These are phyloP conservation scores for Claviceps sp. DNA, from an alignment of 2,329 filamentous ascomycete genomes.

Conservation along the genomic window DNA sequence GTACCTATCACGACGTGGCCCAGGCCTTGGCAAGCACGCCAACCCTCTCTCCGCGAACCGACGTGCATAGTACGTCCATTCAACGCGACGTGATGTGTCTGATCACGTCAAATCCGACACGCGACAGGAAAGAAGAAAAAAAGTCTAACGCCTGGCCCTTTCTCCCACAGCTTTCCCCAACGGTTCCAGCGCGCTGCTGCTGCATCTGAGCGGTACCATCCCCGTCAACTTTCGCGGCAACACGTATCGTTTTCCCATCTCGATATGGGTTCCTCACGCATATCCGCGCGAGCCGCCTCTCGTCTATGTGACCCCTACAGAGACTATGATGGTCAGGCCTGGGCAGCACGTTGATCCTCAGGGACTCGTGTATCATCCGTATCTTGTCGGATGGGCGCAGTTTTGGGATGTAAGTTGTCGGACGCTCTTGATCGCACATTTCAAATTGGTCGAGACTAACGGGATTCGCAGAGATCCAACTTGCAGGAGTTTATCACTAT, in stretches of 20 bases:
- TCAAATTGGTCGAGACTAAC: background rate
- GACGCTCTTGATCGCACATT: background rate
- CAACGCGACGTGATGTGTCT: background rate
- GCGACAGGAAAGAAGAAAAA: constrained; percentile 2
- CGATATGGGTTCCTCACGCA: constrained; percentile 82
- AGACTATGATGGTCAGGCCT: constrained; percentile 77
- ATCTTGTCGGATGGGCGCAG: constrained; percentile 76
- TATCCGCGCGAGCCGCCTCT: constrained; percentile 81
- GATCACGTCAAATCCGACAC: background rate
- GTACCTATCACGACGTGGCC: constrained; percentile 84
- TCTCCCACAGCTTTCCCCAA: constrained; percentile 64
- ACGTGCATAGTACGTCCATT: constrained; percentile 70
- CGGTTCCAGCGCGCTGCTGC: constrained; percentile 71
- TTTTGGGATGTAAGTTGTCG: constrained; percentile 65
- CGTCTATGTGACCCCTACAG: constrained; percentile 76
- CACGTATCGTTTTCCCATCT: constrained; percentile 81
- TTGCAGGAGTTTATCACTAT: constrained; percentile 72
- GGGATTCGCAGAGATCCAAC: constrained; percentile 53
- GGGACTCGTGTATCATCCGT: constrained; percentile 89
- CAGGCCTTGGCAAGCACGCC: constrained; percentile 68
- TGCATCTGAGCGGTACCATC: constrained; percentile 76
- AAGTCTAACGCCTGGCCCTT: constrained; percentile 6
- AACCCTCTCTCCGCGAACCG: constrained; percentile 71
- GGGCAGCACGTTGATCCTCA: constrained; percentile 93
- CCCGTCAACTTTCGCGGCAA: constrained; percentile 84